Evolutionary conservation across 2,329 filamentous ascomycete species (phyloP), one percentile per base, ranked within the genome.

Genomic region (Fusarium oxysporum): DNA sequence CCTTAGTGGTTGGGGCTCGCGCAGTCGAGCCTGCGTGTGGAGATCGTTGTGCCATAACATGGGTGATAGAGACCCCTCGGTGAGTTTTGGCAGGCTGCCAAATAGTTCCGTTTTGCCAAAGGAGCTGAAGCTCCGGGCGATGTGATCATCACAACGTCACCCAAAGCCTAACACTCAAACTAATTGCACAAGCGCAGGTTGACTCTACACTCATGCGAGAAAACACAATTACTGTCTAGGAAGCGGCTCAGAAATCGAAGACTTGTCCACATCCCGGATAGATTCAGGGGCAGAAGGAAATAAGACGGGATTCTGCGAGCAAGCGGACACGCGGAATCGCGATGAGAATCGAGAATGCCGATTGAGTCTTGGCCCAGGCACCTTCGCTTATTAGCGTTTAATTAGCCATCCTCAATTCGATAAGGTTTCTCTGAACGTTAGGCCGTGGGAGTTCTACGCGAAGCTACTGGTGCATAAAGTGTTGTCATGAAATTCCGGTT

Each of bases 111-210:
- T 82, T 0, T 81, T 25, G 12, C 14, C 84, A 1, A 79, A 83
- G 0, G 83, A 86, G 43, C 84, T 83, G 4, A 85, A 82, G 32
- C 83, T 88, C 40, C 79, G 77, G 3, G 80, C 1, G 72, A 82
- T 6, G 79, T 85, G 62, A 75, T 87, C n/a, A 68, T 74, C 1
- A 45, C 87, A 5, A 78, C 84, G 0, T 76, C 78, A 3, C 80
- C 0, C 73, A 81, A 11, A 86, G 84, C 72, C 84, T 84, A 0
- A 84, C 87, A 67, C 71, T 78, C 2, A 87, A 88, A 71, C 84
- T 83, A 1, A 85, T 84, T 0, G 76, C 87, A 6, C 83, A 85
- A 73, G 73, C 65, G 75, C 7, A 67, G 64, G 12, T 19, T 53
- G 25, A 74, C 73, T 0, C 21, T 76, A n/a, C 54, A 61, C 3